Evolutionary conservation across 1,139 yeast species (phyloP).

Genomic region (Zygosaccharomyces sapae): DNA sequence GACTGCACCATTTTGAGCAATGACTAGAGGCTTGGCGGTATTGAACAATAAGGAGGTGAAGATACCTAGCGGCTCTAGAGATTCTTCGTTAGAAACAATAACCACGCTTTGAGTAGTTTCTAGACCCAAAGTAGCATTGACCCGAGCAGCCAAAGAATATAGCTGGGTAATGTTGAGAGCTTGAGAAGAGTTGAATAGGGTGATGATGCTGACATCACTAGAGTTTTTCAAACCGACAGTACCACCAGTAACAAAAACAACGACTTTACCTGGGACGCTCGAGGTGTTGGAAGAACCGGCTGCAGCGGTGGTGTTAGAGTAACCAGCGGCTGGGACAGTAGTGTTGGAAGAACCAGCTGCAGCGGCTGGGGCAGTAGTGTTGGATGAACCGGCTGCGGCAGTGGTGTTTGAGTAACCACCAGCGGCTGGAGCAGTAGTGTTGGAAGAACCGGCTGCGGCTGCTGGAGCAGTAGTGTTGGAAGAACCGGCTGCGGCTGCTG

Average conservation of each 20-base stretch:
- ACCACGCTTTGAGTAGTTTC: constrained; percentile 26
- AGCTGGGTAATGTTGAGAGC: constrained; percentile 28
- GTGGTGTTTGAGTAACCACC: background rate
- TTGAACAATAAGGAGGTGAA: constrained; percentile 29
- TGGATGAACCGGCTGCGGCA: constrained; percentile 2
- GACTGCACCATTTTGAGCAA: constrained; percentile 22
- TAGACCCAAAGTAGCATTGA: constrained; percentile 23
- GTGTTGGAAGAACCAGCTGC: background rate
- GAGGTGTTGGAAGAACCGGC: constrained; percentile 11
- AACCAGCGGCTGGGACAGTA: background rate
- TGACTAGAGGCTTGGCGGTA: constrained; percentile 29
- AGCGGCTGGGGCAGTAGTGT: background rate
- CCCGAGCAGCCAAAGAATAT: constrained; percentile 24
- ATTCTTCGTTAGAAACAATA: constrained; percentile 23
- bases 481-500: background rate
- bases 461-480: background rate
- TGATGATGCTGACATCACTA: constrained; percentile 19
- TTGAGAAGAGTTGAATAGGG: constrained; percentile 24
- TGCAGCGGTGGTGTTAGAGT: constrained; percentile 6
- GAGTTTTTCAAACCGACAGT: constrained; percentile 14
- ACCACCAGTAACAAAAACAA: constrained; percentile 1
- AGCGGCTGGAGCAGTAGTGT: background rate
- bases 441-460: background rate
- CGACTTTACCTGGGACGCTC: background rate
- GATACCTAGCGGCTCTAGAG: constrained; percentile 32